Conservation (phyloP, 306 rosid species). For the Rubus parviflorus region DNA sequence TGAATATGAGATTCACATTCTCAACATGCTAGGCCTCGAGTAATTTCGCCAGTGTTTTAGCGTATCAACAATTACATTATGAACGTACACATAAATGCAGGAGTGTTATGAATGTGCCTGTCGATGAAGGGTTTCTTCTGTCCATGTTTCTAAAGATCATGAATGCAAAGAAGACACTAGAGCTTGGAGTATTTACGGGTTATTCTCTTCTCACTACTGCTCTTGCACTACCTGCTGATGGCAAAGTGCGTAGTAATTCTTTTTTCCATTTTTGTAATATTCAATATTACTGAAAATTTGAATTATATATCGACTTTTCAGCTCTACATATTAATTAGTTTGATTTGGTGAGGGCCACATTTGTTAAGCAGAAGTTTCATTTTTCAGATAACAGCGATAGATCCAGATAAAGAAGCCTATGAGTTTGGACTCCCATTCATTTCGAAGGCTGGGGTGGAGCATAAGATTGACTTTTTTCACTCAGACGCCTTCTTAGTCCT, state of each 20-base stretch:
- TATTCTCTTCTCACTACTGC: conserved; percentile 70
- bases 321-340: too few relatives aligned
- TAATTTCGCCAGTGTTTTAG: too few relatives aligned
- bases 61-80: too few relatives aligned
- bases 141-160: conserved; percentile 50
- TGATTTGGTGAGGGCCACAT: too few relatives aligned
- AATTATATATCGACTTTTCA: too few relatives aligned
- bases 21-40: too few relatives aligned
- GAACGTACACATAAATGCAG: too few relatives aligned
- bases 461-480: conserved; percentile 49
- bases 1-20: too few relatives aligned
- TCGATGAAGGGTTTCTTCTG: conserved; percentile 52
- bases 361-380: too few relatives aligned
- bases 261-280: too few relatives aligned
- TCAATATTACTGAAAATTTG: too few relatives aligned
- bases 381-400: conserved; percentile 52
- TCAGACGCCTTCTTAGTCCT: conserved; percentile 40
- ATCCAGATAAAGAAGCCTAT: conserved; percentile 40
- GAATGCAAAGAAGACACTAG: conserved; percentile 62
- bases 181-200: conserved; percentile 64
- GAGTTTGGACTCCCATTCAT: conserved; percentile 55
- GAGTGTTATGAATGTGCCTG: conserved; percentile 47
- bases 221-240: conserved; percentile 53
- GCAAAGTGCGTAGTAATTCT: conserved; percentile 30
- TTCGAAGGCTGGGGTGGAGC: conserved; percentile 53